Evolutionary conservation across 139 green algal genomes (phyloP).

Genomic region (Zygnema cylindricum): DNA sequence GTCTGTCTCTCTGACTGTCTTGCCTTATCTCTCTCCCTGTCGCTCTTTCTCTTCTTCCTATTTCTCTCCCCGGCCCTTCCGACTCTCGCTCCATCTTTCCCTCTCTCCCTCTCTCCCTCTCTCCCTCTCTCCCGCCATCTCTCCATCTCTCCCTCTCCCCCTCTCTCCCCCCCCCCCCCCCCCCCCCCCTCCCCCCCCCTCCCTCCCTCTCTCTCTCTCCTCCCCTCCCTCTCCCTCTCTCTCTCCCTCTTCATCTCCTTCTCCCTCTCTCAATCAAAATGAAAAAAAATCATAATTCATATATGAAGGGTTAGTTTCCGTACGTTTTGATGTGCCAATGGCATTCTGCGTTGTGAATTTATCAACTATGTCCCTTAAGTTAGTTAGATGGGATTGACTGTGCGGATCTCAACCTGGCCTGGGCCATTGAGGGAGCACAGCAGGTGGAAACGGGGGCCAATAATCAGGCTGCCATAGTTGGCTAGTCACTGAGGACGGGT

Average conservation of each 20-base stretch:
- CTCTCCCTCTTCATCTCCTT: conserved; percentile 21
- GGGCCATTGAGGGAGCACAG: too few relatives aligned
- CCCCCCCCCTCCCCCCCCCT: background rate
- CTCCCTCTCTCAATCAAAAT: background rate
- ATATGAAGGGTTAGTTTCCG: too few relatives aligned
- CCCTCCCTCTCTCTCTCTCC: background rate
- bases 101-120: background rate
- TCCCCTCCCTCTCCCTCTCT: background rate
- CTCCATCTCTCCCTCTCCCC: background rate
- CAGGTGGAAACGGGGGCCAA: too few relatives aligned
- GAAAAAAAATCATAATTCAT: too few relatives aligned
- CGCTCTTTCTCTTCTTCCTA: background rate
- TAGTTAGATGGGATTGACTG: too few relatives aligned
- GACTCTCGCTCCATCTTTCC: background rate
- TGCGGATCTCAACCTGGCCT: too few relatives aligned
- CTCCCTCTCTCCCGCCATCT: background rate
- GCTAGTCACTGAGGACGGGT: too few relatives aligned
- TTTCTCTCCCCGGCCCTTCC: background rate
- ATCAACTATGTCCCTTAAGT: too few relatives aligned
- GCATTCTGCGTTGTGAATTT: too few relatives aligned
- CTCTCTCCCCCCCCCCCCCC: background rate
- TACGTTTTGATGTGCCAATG: too few relatives aligned
- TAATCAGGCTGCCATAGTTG: too few relatives aligned
- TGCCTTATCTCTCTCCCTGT: background rate
- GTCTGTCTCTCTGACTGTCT: background rate